Evolutionary conservation across 192 early-diverging fungal species (phyloP), one percentile per base, ranked within the genome.

Genomic region (Backusella westeae): DNA sequence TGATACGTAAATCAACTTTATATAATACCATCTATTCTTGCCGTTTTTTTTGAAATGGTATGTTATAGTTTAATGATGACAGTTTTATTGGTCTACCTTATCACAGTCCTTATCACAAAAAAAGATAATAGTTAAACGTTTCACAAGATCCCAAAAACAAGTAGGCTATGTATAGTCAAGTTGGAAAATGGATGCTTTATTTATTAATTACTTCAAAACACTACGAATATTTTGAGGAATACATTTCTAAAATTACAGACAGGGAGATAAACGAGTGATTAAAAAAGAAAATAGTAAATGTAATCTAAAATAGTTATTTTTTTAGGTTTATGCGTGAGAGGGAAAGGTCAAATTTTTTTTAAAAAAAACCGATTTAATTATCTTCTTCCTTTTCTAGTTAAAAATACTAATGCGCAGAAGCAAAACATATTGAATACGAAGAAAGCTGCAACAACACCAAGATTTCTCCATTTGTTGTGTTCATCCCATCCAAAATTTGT

Each of bases 401-500:
- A 85, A 59, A 78, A 84, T 29, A 87, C 72, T 39, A 81, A 77
- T 34, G 69, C 75, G 21, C 82, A 44, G 72, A 79, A 84, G 1
- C 90, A 80, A 19, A 86, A 7, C n/a, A 89, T 69, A 71, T 95
- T 94, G 78, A 93, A 91, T 1, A 72, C 76, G n/a, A 82, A 81
- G 77, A 90, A 93, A 4, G 82, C 85, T 17, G 86, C 82, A 70
- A 95, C 56, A 59, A 94, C 90, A 39, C 89, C 89, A 74, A 91
- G 74, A 78, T 94, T 93, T 72, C 92, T 86, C 91, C 91, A 95
- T 29, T 87, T 85, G 77, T 94, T 65, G 21, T 32, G 79, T 69
- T 85, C 89, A 70, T 66, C 69, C 90, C 92, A 89, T 38, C 80
- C 83, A 59, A 91, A 80, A 2, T 21, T 29, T 2, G 63, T 59